Percentiles rank a stretch among this genome's conserved stretches.
Evolutionary conservation across 768 basidiomycete species (phyloP).

Genomic region (Mycena kentingensis): DNA sequence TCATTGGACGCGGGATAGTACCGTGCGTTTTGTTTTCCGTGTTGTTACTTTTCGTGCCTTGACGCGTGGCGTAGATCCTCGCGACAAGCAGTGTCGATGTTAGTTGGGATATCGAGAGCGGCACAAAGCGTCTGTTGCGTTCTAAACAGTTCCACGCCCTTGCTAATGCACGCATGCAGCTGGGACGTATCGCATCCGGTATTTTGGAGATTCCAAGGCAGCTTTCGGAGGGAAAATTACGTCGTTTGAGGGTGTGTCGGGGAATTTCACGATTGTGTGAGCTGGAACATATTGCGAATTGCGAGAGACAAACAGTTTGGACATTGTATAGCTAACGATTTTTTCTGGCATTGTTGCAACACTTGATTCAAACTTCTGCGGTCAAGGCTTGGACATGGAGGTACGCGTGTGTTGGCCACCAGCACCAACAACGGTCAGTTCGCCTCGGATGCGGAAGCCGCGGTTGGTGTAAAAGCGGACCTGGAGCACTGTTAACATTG

Average conservation of each 20-base stretch:
- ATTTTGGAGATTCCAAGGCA: constrained; percentile 54
- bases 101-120: constrained; percentile 50
- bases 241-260: constrained; percentile 38
- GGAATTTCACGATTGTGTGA: not conserved
- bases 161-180: constrained; percentile 28
- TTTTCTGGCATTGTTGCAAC: not conserved
- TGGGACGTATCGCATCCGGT: constrained; percentile 51
- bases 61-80: constrained; percentile 30
- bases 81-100: constrained; percentile 50
- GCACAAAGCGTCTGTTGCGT: constrained; percentile 34
- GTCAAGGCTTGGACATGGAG: constrained; percentile 4
- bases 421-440: constrained; percentile 9
- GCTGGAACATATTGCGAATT: too few species aligned
- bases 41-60: not conserved
- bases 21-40: constrained; percentile 23
- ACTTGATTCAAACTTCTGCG: not conserved
- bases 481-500: not conserved
- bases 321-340: too few species aligned
- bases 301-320: too few species aligned
- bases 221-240: constrained; percentile 41
- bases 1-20: constrained; percentile 46
- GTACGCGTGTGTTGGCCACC: constrained; percentile 12
- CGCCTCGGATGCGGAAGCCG: constrained; percentile 16
- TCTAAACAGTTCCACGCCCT: not conserved
- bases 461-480: constrained; percentile 14